Evolutionary conservation across 495 filamentous ascomycete species (phyloP), one percentile per base, ranked within the genome.

Genomic region (Talaromyces liani): DNA sequence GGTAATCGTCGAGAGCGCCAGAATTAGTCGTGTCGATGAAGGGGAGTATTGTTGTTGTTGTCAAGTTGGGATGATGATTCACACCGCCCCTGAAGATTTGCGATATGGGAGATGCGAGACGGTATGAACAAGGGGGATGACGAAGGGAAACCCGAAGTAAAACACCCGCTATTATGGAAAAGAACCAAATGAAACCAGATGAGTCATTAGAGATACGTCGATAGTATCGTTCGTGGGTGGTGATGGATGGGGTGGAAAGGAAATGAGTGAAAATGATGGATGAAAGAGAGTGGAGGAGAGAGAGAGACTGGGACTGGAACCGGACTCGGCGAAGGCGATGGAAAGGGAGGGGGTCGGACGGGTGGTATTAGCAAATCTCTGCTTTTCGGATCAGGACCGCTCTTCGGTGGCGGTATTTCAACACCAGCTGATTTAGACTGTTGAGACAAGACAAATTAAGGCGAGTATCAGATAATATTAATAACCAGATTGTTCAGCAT

Each of bases 131-230:
- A 62, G 39, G 55, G 34, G 49, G 29, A 62, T 8, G 39, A 47
- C 31, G 56, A 22, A 60, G 5, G 16, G 63, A 65, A 64, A 68
- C 63, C 45, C 39, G 51, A 54, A 36, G 24, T 33, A 39, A 45
- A 20, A 57, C 61, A 63, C 47, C n/a, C 54, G 62, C 60, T 51
- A 58, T 20, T 22, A 55, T 34, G 51, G 31, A 12, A 27, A 63
- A 36, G 27, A 56, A 24, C 16, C 29, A 47, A 25, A 31, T 49
- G 54, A 31, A 47, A 45, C 45, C 20, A 47, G 62, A 58, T 47
- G n/a, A 55, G 60, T 54, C 54, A 60, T 60, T 59, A 63, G 54
- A 60, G 58, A 60, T 57, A 63, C 56, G 62, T 36, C 12, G 58
- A 57, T 18, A 59, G 53, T 20, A 62, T 60, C 36, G 53, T 58